These are phyloP conservation scores for Fraxinus excelsior DNA, from an alignment of 257 asterid genomes.

Conservation along the genomic window DNA sequence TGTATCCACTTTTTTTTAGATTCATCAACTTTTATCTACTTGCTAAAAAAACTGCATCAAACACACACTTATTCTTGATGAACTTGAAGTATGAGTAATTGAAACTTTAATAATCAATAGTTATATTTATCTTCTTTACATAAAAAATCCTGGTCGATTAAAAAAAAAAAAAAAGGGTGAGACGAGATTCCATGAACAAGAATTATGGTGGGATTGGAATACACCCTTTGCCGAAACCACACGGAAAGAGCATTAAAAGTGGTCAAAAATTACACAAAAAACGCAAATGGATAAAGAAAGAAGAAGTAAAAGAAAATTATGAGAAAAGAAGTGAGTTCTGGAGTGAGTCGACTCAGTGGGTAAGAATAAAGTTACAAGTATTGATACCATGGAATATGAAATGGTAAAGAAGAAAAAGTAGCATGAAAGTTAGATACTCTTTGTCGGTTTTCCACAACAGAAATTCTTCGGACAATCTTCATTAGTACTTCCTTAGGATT, in stretches of 20 bases:
- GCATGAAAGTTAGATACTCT: slow-evolving; percentile 51
- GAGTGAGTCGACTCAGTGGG: slow-evolving; percentile 10
- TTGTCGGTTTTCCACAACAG: slow-evolving; percentile 43
- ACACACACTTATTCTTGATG: background rate
- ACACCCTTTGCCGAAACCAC: slow-evolving; percentile 23
- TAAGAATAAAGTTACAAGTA: slow-evolving; percentile 31
- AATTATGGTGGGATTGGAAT: background rate
- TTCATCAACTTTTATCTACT: too few species aligned
- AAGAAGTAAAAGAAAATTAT: background rate
- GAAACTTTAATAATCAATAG: too few species aligned
- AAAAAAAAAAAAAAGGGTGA: too few species aligned
- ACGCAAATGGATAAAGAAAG: background rate
- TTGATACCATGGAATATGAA: slow-evolving; percentile 35
- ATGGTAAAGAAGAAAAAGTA: slow-evolving; percentile 45
- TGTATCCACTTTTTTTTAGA: too few species aligned
- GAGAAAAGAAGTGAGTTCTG: background rate
- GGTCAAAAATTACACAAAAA: slow-evolving; percentile 1
- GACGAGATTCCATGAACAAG: too few species aligned
- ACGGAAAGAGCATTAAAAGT: slow-evolving; percentile 15
- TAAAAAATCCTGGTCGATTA: background rate
- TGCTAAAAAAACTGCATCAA: too few species aligned
- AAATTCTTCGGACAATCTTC: background rate
- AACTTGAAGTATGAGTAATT: too few species aligned
- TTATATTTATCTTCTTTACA: background rate
- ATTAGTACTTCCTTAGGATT: background rate